Conservation (phyloP, 2,329 filamentous ascomycete genomes). For the Lachnellula subtilissima region DNA sequence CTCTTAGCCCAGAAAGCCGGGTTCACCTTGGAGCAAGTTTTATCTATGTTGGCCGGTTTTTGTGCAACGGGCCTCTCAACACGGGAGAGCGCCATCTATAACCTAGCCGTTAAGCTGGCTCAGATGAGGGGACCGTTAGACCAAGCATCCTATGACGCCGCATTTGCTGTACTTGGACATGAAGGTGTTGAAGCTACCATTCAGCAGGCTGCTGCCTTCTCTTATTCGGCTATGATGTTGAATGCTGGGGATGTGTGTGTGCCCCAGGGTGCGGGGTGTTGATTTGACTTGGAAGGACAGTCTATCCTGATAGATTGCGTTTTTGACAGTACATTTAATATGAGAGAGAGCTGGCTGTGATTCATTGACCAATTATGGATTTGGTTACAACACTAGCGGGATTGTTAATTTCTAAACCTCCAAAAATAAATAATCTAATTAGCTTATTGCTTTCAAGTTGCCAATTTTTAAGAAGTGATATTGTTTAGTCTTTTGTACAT, state of each 20-base stretch:
- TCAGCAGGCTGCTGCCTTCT: slow-evolving; percentile 1
- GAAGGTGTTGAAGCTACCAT: not conserved
- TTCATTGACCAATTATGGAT: too few relatives aligned
- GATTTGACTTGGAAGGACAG: too few relatives aligned
- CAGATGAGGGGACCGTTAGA: not conserved
- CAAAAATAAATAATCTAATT: too few relatives aligned
- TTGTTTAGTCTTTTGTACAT: too few relatives aligned
- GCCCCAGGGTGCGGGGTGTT: not conserved
- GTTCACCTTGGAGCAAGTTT: not conserved
- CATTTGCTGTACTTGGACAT: not conserved
- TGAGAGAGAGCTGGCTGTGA: too few relatives aligned
- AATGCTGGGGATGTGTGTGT: slow-evolving; percentile 2
- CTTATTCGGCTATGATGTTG: slow-evolving; percentile 2
- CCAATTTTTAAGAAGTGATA: too few relatives aligned
- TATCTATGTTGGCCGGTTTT: not conserved
- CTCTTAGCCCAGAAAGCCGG: slow-evolving; percentile 1
- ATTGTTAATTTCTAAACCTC: too few relatives aligned
- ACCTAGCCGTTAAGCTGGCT: not conserved
- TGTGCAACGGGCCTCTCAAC: not conserved
- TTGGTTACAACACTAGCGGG: too few relatives aligned
- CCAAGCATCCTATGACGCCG: not conserved
- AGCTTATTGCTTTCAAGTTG: too few relatives aligned
- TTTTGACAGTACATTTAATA: too few relatives aligned
- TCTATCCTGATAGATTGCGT: too few relatives aligned
- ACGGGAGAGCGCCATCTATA: not conserved